Evolutionary conservation across 176 grass and related monocot genomes (phyloP).

Genomic region (Elaeis guineensis): DNA sequence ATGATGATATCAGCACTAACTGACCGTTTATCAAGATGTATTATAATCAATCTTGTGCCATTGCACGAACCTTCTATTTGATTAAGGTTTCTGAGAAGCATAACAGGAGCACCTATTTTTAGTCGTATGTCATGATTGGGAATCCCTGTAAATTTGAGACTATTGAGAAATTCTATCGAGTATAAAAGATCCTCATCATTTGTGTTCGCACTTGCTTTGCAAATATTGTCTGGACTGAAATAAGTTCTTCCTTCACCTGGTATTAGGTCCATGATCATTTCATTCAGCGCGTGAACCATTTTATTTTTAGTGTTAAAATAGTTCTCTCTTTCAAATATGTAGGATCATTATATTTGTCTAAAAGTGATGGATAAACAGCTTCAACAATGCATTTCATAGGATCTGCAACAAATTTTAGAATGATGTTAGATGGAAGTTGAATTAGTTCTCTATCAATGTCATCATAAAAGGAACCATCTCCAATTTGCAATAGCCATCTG

Average conservation of each 20-base stretch:
- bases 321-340: too few relatives aligned
- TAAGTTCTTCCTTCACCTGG: background rate
- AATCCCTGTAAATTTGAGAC: background rate
- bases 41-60: background rate
- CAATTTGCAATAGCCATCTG: background rate
- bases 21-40: background rate
- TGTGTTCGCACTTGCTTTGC: background rate
- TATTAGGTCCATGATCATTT: background rate
- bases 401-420: background rate
- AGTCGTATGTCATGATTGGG: background rate
- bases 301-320: background rate
- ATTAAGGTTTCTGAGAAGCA: background rate
- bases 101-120: too few relatives aligned
- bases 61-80: background rate
- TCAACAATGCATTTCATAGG: background rate
- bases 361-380: background rate
- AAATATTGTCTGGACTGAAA: background rate
- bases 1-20: background rate
- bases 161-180: background rate
- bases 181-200: background rate
- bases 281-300: background rate
- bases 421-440: background rate
- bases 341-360: background rate
- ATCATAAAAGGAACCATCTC: background rate
- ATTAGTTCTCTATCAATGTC: background rate